Percentiles rank a stretch among this genome's conserved stretches.
These are phyloP conservation scores for Hypoxylon sp. DNA, from an alignment of 2,329 filamentous ascomycete species.

Conservation along the genomic window DNA sequence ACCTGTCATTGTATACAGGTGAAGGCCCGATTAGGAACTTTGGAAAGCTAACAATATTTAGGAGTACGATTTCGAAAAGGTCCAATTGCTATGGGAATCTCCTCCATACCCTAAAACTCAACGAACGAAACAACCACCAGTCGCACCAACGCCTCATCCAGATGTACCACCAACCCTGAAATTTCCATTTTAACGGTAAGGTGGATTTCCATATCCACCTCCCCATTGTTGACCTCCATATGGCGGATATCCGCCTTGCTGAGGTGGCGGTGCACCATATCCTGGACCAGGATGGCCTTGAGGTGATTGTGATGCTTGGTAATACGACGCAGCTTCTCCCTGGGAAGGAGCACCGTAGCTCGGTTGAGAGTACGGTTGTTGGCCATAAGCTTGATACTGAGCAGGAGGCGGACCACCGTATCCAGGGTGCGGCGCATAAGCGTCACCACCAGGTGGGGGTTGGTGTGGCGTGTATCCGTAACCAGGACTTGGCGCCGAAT, in stretches of 20 bases:
- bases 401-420: slow-evolving; percentile 34
- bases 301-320: slow-evolving; percentile 19
- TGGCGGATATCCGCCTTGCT: slow-evolving; percentile 39
- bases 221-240: slow-evolving; percentile 41
- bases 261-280: slow-evolving; percentile 28
- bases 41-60: background rate
- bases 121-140: background rate
- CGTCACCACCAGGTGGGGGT: slow-evolving; percentile 35
- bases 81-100: slow-evolving; percentile 23
- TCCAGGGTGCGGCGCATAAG: slow-evolving; percentile 32
- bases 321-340: slow-evolving; percentile 38
- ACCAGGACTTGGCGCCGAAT: slow-evolving; percentile 51
- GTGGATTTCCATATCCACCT: slow-evolving; percentile 38
- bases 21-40: background rate
- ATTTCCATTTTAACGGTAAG: slow-evolving; percentile 24
- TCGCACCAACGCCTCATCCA: slow-evolving; percentile 19
- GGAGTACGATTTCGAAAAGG: background rate
- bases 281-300: slow-evolving; percentile 21
- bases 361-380: slow-evolving; percentile 32
- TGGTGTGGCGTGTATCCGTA: slow-evolving; percentile 61
- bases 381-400: slow-evolving; percentile 32
- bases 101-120: background rate
- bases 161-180: background rate
- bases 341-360: slow-evolving; percentile 39
- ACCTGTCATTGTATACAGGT: background rate